Conservation (phyloP, 441 rosid species). For the Gossypium schwendimanii region DNA sequence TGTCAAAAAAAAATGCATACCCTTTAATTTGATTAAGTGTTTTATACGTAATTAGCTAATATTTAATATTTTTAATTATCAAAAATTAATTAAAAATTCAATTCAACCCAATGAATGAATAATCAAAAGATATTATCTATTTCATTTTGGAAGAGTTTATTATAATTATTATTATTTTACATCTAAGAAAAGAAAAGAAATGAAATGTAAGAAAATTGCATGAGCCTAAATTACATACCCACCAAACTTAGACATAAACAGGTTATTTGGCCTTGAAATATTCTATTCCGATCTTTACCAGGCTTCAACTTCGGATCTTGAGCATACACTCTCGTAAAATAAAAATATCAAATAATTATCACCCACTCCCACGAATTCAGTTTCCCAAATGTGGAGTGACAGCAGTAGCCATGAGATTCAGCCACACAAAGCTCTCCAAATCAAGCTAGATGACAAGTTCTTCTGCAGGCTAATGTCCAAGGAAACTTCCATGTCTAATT, state of each 20-base stretch:
- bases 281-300: constrained; percentile 6
- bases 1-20: no score
- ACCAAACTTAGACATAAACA: neutral
- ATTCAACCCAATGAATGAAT: no score
- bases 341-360: neutral
- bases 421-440: constrained; percentile 18
- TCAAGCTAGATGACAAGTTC: constrained; percentile 41
- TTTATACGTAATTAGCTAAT: no score
- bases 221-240: neutral
- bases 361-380: neutral
- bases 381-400: constrained; percentile 20
- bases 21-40: no score
- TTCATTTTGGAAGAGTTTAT: no score
- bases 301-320: constrained; percentile 34
- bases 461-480: constrained; percentile 52
- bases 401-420: neutral
- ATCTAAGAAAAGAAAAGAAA: neutral
- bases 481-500: constrained; percentile 44
- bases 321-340: neutral
- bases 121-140: no score
- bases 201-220: neutral
- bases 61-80: no score
- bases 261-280: neutral
- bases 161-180: no score
- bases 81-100: no score